A percentile compares a stretch with the other conserved stretches of the same genome.
Conservation (phyloP, 768 basidiomycete genomes). For the Suillus bovinus region DNA sequence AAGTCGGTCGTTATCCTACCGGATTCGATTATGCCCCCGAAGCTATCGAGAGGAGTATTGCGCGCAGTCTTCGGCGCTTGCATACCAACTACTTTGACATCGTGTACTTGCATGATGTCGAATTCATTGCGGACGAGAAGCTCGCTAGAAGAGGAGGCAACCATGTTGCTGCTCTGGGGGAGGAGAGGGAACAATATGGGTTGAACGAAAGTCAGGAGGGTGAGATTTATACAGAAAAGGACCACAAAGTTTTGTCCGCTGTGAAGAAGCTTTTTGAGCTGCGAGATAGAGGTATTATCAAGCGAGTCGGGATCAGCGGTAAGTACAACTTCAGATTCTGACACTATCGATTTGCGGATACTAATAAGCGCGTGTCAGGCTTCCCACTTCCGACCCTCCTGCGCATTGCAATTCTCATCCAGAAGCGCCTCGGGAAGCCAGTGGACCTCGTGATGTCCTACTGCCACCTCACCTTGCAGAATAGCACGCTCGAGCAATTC, state of each 20-base stretch:
- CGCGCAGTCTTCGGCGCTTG: slow-evolving; percentile 65
- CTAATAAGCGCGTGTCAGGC: slow-evolving; percentile 41
- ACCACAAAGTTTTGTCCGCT: slow-evolving; percentile 70
- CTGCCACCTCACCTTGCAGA: slow-evolving; percentile 79
- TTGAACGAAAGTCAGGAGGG: slow-evolving; percentile 57
- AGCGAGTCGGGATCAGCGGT: slow-evolving; percentile 81
- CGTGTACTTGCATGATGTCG: slow-evolving; percentile 85
- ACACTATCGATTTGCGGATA: background rate
- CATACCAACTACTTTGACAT: slow-evolving; percentile 78
- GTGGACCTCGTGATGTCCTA: slow-evolving; percentile 81
- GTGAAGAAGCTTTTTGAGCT: slow-evolving; percentile 63
- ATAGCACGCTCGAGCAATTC: slow-evolving; percentile 58
- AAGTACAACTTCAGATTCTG: slow-evolving; percentile 12
- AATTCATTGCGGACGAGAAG: slow-evolving; percentile 64
- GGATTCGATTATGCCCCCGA: slow-evolving; percentile 75
- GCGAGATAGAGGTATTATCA: slow-evolving; percentile 64
- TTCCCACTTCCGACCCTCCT: slow-evolving; percentile 84
- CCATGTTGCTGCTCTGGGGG: slow-evolving; percentile 53
- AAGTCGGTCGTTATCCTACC: slow-evolving; percentile 71
- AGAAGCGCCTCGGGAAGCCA: slow-evolving; percentile 65
- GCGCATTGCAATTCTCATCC: slow-evolving; percentile 75
- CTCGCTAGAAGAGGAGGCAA: slow-evolving; percentile 53
- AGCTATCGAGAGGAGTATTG: slow-evolving; percentile 65
- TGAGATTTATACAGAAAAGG: slow-evolving; percentile 64
- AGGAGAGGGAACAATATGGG: slow-evolving; percentile 63